Evolutionary conservation across 1,284 basidiomycete genomes (phyloP), one percentile per base, ranked within the genome.

Genomic region (Puccinia novopanici): DNA sequence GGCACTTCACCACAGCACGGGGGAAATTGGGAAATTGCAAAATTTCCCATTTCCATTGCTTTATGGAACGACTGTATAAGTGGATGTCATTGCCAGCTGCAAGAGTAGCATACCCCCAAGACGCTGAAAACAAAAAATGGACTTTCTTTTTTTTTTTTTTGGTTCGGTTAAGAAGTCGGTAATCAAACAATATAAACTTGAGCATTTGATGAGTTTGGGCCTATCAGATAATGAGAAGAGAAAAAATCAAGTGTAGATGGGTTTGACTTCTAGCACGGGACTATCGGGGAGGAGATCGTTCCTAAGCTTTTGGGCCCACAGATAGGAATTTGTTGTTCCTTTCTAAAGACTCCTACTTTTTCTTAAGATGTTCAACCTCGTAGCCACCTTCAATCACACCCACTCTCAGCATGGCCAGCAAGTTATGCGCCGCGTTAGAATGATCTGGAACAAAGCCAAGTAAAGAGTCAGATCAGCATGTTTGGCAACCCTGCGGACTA

Each of bases 361-460:
- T 80, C 61, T 80, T 80, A 0, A 80, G 52, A 45, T 80, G 78
- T 67, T 80, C 78, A 40, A 80, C 75, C 70, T 82, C 82, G 80
- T 83, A 84, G 19, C 93, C 94, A 73, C 93, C 93, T 79, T 91
- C 90, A 70, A 96, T 87, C 74, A 93, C 89, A 83, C 93, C 94
- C 57, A 96, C 94, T 75, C 94, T 91, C 88, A 93, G 93, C 92
- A 94, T 94, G 2, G 92, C 91, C 61, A 94, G 89, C 75, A 93
- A 84, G 83, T 92, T 92, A 87, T 94, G 92, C 2, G 94, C 94
- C 55, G 93, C 93, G 84, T 95, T 95, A 34, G 92, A 94, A 85
- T 96, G 94, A 83, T 95, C 93, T 95, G n/a, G n/a, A n/a, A 67
- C 3, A 30, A 59, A 13, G 3, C 17, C 30, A 45, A 45, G 15